A percentile compares a stretch with the other conserved stretches of the same genome.
phyloP scores from a whole-genome alignment of 495 filamentous ascomycete genomes.

The Podospora didyma region DNA sequence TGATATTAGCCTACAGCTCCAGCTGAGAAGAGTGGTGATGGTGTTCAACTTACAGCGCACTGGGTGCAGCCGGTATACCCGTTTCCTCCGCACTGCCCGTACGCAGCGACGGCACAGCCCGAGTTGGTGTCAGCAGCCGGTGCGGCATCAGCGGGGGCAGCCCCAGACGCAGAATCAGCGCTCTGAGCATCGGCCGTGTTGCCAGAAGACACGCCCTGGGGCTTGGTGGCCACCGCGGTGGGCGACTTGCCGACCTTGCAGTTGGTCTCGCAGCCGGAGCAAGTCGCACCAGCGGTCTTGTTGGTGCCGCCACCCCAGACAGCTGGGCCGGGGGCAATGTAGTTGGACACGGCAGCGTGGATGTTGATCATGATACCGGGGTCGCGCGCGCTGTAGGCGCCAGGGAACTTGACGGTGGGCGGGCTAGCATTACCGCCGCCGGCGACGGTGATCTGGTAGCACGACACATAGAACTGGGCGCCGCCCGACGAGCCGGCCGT shows the following conservation, averaged over 20 bases:
- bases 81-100: conserved; percentile 43
- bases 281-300: conserved; percentile 29
- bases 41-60: conserved; percentile 30
- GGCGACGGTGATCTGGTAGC: conserved; percentile 43
- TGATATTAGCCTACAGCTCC: not conserved
- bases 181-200: too few relatives aligned
- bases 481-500: conserved; percentile 32
- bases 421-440: conserved; percentile 32
- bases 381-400: conserved; percentile 43
- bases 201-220: too few relatives aligned
- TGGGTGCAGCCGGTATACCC: conserved; percentile 37
- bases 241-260: conserved; percentile 36
- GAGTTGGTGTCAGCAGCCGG: too few relatives aligned
- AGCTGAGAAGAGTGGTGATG: not conserved
- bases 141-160: conserved; percentile 2
- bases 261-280: conserved; percentile 35
- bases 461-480: conserved; percentile 50
- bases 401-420: conserved; percentile 40
- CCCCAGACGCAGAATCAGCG: conserved; percentile 4
- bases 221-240: conserved; percentile 17
- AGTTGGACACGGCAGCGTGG: conserved; percentile 31
- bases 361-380: conserved; percentile 51
- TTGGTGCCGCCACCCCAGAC: conserved; percentile 36
- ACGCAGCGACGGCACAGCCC: conserved; percentile 32
- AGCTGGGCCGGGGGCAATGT: conserved; percentile 36